phyloP scores from a whole-genome alignment of 768 basidiomycete genomes.

The Boletellus emodensis region DNA sequence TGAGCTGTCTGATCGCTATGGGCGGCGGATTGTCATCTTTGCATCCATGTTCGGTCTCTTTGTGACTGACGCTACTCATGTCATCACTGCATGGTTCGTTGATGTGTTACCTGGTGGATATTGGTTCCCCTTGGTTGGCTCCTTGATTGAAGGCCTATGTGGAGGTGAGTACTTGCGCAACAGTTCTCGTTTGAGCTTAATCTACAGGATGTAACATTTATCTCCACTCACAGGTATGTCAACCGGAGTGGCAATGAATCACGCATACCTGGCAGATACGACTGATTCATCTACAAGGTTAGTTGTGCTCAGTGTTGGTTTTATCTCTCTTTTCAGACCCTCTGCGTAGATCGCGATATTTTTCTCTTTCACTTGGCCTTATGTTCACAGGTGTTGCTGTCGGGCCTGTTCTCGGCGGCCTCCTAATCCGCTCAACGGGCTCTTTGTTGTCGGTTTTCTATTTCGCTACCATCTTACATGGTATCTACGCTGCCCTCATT shows the following conservation, averaged over 20 bases:
- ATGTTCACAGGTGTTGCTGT: conserved; percentile 70
- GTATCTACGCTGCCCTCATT: conserved; percentile 45
- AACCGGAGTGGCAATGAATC: conserved; percentile 45
- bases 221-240: conserved; percentile 41
- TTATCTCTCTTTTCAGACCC: conserved; percentile 1
- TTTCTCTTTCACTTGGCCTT: conserved; percentile 65
- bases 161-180: conserved; percentile 51
- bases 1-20: conserved; percentile 74
- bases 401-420: conserved; percentile 69
- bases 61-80: conserved; percentile 58
- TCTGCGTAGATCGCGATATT: conserved; percentile 50
- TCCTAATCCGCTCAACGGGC: conserved; percentile 57
- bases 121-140: conserved; percentile 68
- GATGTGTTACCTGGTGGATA: conserved; percentile 73
- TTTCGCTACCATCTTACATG: conserved; percentile 47
- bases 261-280: conserved; percentile 72
- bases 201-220: not conserved
- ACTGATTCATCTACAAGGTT: conserved; percentile 54
- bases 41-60: conserved; percentile 60
- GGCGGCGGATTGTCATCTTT: conserved; percentile 62
- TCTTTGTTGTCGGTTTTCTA: conserved; percentile 69
- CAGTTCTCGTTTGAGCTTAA: not conserved
- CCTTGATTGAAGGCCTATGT: conserved; percentile 61
- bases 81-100: conserved; percentile 59
- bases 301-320: conserved; percentile 1